Evolutionary conservation across 495 filamentous ascomycete genomes (phyloP), one percentile per base, ranked within the genome.

Genomic region (Gamarada debralockiae): DNA sequence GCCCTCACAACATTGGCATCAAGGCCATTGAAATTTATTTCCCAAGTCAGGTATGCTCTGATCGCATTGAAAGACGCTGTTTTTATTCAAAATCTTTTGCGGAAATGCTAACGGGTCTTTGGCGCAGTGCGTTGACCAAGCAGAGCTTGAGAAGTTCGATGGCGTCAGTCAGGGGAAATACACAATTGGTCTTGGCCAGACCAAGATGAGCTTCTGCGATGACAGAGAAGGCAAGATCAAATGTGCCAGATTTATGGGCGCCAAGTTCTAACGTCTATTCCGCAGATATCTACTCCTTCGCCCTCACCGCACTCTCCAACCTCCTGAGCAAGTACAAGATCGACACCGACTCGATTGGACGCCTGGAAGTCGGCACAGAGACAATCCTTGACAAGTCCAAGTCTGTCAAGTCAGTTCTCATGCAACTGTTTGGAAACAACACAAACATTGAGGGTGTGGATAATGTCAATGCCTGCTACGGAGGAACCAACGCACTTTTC

Each of bases 21-120:
- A 98, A 97, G 80, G 93, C 89, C 90, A 93, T 98, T 73, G 93
- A 97, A 77, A 86, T 98, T 69, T 98, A 98, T 74, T 95, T 95
- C 69, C 93, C 93, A 49, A 89, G 80, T 69, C 93, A 96, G 84
- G 93, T 96, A 73, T 55, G 86, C 38, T 55, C 34, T 6, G 20
- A 7, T 21, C 37, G 20, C n/a, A 2, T 39, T 17, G n/a, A 34
- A 51, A 29, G 29, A 39, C 38, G 36, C 36, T 14, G 14, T 6
- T 39, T 18, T 7, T 13, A n/a, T 18, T 6, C 14, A 43, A 13
- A 22, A 14, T 21, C 37, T n/a, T 43, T 17, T 27, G 22, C 37
- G 37, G 23, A 29, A 39, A 18, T 57, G 24, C 57, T 63, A 47
- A 63, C 25, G 7, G 4, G 25, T 24, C n/a, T 14, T 46, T 47